A percentile compares a stretch with the other conserved stretches of the same genome.
Evolutionary conservation across 768 basidiomycete species (phyloP).

Genomic region (Agaricus subrufescens): DNA sequence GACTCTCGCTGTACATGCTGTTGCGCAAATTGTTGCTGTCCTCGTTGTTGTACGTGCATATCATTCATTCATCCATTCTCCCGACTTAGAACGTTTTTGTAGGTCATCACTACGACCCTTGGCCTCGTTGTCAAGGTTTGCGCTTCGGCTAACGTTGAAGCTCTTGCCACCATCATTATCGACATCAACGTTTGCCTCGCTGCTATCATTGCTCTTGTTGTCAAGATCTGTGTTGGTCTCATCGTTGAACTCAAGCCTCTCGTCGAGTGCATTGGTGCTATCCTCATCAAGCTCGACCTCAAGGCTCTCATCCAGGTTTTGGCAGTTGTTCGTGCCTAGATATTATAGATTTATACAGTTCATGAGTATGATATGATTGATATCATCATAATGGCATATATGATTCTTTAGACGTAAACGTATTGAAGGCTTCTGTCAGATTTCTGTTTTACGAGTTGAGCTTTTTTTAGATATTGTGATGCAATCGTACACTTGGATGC

Average conservation of each 20-base stretch:
- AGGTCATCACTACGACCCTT: neutral
- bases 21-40: constrained; percentile 10
- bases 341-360: too few species aligned
- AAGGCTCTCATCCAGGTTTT: constrained; percentile 3
- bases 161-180: constrained; percentile 10
- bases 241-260: neutral
- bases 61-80: neutral
- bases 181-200: constrained; percentile 7
- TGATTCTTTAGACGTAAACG: neutral
- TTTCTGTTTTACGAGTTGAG: too few species aligned
- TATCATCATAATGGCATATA: neutral
- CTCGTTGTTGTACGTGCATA: constrained; percentile 12
- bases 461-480: too few species aligned
- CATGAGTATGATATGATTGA: too few species aligned
- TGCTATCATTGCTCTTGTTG: constrained; percentile 3
- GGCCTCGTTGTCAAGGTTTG: neutral
- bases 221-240: neutral
- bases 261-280: neutral
- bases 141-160: constrained; percentile 3
- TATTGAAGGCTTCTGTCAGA: too few species aligned
- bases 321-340: neutral
- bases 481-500: too few species aligned
- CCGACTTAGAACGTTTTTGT: neutral
- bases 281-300: constrained; percentile 1
- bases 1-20: constrained; percentile 10